A percentile compares a stretch with the other conserved stretches of the same genome.
phyloP scores from a whole-genome alignment of 2,329 filamentous ascomycete species.

The Sclerotinia glacialis region DNA sequence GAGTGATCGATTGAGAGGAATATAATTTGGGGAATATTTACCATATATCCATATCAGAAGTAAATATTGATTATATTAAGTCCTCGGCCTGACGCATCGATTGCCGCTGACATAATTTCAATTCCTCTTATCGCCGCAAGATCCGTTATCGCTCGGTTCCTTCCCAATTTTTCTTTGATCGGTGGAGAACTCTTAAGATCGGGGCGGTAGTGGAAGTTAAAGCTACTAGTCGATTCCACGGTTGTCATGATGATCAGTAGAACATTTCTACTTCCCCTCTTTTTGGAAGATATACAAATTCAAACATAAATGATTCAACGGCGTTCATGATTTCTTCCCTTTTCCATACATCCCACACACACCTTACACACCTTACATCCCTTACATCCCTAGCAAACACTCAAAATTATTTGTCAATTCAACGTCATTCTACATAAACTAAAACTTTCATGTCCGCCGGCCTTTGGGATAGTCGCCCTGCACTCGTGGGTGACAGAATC shows the following conservation, averaged over 20 bases:
- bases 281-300: neutral
- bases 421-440: conserved; percentile 19
- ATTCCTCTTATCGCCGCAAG: conserved; percentile 16
- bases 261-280: neutral
- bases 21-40: neutral
- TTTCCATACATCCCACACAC: too few relatives aligned
- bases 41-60: neutral
- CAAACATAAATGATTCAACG: neutral
- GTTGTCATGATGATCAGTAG: neutral
- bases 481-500: conserved; percentile 25
- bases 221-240: neutral
- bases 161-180: conserved; percentile 8
- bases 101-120: conserved; percentile 23
- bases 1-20: neutral
- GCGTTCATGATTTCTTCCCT: neutral
- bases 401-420: conserved; percentile 1
- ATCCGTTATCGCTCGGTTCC: conserved; percentile 9
- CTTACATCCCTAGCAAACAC: neutral
- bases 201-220: neutral
- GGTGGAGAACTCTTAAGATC: conserved; percentile 6
- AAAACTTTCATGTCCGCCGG: conserved; percentile 30
- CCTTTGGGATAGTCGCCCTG: conserved; percentile 30
- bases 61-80: neutral
- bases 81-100: conserved; percentile 12
- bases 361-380: too few relatives aligned